Evolutionary conservation across 108 stramenopile species (phyloP).

Genomic region (Pseudonitzschia pungens): DNA sequence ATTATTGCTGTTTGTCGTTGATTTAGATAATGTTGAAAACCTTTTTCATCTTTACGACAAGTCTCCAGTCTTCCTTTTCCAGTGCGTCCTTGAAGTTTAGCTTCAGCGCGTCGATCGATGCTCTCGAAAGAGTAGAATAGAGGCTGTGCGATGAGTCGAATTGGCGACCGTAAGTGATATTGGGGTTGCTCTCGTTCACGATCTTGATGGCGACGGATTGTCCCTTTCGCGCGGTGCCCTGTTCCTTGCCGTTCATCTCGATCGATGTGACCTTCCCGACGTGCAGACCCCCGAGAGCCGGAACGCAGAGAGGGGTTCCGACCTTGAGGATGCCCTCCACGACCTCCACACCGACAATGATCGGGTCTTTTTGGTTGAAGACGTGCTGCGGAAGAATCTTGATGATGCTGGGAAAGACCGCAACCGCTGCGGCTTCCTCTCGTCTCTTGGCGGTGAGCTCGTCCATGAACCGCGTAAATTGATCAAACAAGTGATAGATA

Average conservation of each 20-base stretch:
- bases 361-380: slow-evolving; percentile 99
- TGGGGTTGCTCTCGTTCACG: slow-evolving; percentile 91
- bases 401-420: slow-evolving; percentile 89
- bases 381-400: slow-evolving; percentile 96
- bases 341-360: slow-evolving; percentile 96
- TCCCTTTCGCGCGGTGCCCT: slow-evolving; percentile 89
- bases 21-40: slow-evolving; percentile 87
- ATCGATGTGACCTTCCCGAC: slow-evolving; percentile 96
- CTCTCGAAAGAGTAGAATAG: slow-evolving; percentile 91
- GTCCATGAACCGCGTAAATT: slow-evolving; percentile 93
- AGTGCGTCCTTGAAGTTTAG: slow-evolving; percentile 97
- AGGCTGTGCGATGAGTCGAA: slow-evolving; percentile 92
- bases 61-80: slow-evolving; percentile 94
- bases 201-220: slow-evolving; percentile 91
- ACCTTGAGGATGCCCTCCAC: slow-evolving; percentile 95
- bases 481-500: slow-evolving; percentile 99
- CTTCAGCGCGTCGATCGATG: slow-evolving; percentile 97
- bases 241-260: slow-evolving; percentile 89
- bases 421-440: slow-evolving; percentile 81
- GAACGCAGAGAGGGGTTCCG: slow-evolving; percentile 97
- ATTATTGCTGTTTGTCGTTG: no score
- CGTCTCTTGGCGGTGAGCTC: slow-evolving; percentile 73
- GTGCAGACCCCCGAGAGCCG: slow-evolving; percentile 85
- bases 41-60: slow-evolving; percentile 98
- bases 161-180: slow-evolving; percentile 96